phyloP scores from a whole-genome alignment of 345 rosid genomes.

The Gossypium raimondii region DNA sequence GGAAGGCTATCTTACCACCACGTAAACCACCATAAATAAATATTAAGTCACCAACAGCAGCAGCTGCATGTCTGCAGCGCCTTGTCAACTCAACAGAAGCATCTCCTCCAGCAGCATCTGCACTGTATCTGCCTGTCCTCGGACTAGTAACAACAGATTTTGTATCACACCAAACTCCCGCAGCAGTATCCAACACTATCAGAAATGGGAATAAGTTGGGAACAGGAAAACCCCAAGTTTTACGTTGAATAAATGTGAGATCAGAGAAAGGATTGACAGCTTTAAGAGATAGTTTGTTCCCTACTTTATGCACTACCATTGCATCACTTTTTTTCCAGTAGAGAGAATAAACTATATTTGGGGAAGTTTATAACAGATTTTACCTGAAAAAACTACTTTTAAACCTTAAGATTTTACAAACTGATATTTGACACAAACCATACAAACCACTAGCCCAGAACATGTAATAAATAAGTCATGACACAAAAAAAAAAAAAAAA shows the following conservation, averaged over 20 bases:
- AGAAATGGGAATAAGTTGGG: constrained; percentile 24
- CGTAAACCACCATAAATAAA: constrained; percentile 98
- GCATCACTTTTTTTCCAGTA: neutral
- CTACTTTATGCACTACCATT: neutral
- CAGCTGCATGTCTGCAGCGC: constrained; percentile 99
- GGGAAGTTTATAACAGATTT: neutral
- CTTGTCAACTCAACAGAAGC: constrained; percentile 94
- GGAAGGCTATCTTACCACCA: constrained; percentile 62
- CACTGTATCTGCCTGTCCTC: constrained; percentile 86
- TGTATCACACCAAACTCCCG: constrained; percentile 99
- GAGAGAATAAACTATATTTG: neutral
- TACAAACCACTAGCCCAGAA: neutral
- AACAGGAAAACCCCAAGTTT: neutral
- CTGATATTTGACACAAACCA: neutral
- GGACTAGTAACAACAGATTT: constrained; percentile 97
- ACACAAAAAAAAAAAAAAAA: neutral
- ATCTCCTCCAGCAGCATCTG: constrained; percentile 97
- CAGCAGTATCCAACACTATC: constrained; percentile 96
- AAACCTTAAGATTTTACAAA: neutral
- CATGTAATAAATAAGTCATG: neutral
- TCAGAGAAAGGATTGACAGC: neutral
- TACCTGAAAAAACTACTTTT: neutral
- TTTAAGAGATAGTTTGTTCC: neutral
- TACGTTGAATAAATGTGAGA: neutral
- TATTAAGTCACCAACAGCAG: constrained; percentile 91